phyloP scores from a whole-genome alignment of 2,329 filamentous ascomycete species.

The Colletotrichum filicis region DNA sequence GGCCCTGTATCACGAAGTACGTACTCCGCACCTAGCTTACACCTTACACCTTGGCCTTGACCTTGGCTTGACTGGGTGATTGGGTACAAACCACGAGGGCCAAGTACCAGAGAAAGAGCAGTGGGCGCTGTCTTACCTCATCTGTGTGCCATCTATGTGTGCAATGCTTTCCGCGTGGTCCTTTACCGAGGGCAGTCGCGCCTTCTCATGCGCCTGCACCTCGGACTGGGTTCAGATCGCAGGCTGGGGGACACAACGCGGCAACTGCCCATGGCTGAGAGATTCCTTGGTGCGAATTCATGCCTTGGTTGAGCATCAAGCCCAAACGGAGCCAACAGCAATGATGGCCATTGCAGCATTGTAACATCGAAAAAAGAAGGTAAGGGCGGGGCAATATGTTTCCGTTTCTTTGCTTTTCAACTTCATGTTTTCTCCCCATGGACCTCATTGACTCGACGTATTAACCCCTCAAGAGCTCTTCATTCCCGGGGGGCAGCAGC shows the following conservation, averaged over 20 bases:
- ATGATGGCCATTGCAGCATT: not conserved
- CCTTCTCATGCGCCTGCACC: not conserved
- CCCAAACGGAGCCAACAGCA: not conserved
- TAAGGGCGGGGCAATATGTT: not conserved
- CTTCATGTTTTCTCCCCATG: not conserved
- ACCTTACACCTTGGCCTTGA: not conserved
- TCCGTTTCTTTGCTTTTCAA: conserved; percentile 9
- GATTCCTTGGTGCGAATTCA: not conserved
- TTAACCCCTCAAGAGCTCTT: not conserved
- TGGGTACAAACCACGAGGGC: too few species aligned
- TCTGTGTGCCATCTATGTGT: not conserved
- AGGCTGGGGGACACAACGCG: not conserved
- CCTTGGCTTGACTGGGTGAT: not conserved
- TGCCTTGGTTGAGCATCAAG: not conserved
- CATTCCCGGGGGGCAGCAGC: not conserved
- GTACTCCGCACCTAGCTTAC: too few species aligned
- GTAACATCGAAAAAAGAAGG: not conserved
- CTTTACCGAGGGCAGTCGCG: not conserved
- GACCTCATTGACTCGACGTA: not conserved
- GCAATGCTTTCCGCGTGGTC: not conserved
- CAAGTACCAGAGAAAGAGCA: not conserved
- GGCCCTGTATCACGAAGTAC: too few species aligned
- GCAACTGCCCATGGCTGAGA: not conserved
- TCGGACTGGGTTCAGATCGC: not conserved
- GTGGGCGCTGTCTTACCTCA: conserved; percentile 1